Evolutionary conservation across 1,139 yeast genomes (phyloP).

Genomic region (Sugiyamaella paludigena): DNA sequence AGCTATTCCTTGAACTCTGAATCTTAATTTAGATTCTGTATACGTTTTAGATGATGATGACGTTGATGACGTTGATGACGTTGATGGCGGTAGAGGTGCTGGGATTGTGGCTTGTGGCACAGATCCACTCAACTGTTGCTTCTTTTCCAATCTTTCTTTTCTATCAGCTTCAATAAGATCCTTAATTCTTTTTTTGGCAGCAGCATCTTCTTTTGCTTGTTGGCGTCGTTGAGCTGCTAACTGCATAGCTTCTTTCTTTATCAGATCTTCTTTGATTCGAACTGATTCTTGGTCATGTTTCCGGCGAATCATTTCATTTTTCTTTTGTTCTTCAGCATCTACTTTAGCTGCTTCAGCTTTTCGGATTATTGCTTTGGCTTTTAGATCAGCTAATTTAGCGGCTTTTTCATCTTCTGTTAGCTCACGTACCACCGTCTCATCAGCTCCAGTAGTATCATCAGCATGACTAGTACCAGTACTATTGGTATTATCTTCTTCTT

Average conservation of each 20-base stretch:
- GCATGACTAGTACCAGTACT: constrained; percentile 3
- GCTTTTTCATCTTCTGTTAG: constrained; percentile 35
- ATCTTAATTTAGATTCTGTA: constrained; percentile 36
- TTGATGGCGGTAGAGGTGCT: constrained; percentile 11
- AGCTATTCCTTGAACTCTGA: constrained; percentile 31
- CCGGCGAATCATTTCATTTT: constrained; percentile 35
- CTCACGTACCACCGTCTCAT: constrained; percentile 11
- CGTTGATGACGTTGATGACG: constrained; percentile 18
- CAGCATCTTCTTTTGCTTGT: constrained; percentile 36
- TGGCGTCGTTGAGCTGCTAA: constrained; percentile 36
- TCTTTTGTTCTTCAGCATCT: constrained; percentile 32
- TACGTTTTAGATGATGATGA: constrained; percentile 22
- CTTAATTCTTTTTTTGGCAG: constrained; percentile 37
- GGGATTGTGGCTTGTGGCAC: constrained; percentile 10
- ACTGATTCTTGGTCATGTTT: constrained; percentile 36
- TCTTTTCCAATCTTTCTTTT: constrained; percentile 32
- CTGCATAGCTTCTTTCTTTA: constrained; percentile 35
- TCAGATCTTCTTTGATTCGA: constrained; percentile 34
- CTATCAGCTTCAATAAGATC: constrained; percentile 41
- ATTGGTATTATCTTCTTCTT: constrained; percentile 7
- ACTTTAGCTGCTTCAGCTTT: constrained; percentile 34
- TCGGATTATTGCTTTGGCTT: constrained; percentile 33
- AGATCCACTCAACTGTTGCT: constrained; percentile 15
- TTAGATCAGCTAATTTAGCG: constrained; percentile 33
- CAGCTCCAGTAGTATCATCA: constrained; percentile 8